Conservation (phyloP, 805 yeast species). For the Candida nanaspora region DNA sequence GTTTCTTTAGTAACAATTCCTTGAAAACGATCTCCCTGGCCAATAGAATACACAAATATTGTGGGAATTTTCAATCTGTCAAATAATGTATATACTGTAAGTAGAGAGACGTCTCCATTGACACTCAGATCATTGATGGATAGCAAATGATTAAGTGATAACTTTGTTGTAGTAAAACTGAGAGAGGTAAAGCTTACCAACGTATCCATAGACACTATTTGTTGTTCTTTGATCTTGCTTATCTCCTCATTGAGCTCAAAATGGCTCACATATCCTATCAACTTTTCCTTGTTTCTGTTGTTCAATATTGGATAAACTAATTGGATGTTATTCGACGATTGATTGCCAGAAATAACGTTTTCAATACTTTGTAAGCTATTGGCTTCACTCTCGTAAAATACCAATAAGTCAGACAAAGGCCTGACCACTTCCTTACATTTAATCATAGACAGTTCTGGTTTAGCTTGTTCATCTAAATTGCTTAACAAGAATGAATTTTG, state of each 20-base stretch:
- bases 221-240: slow-evolving; percentile 4
- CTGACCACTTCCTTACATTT: slow-evolving; percentile 29
- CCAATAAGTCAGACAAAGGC: slow-evolving; percentile 18
- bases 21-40: slow-evolving; percentile 17
- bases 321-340: neutral
- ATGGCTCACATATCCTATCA: slow-evolving; percentile 37
- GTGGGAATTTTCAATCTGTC: slow-evolving; percentile 29
- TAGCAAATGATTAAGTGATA: slow-evolving; percentile 5
- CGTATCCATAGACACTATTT: slow-evolving; percentile 10
- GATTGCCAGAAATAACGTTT: neutral
- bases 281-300: slow-evolving; percentile 22
- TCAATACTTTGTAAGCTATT: slow-evolving; percentile 16
- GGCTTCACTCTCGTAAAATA: slow-evolving; percentile 26
- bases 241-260: slow-evolving; percentile 28
- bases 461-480: slow-evolving; percentile 26
- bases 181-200: slow-evolving; percentile 7
- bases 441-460: slow-evolving; percentile 31
- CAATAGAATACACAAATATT: slow-evolving; percentile 23
- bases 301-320: slow-evolving; percentile 36
- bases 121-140: slow-evolving; percentile 8
- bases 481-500: slow-evolving; percentile 36
- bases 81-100: slow-evolving; percentile 30
- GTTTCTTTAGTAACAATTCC: slow-evolving; percentile 32
- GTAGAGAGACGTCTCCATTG: slow-evolving; percentile 23
- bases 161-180: slow-evolving; percentile 6